phyloP scores from a whole-genome alignment of 495 filamentous ascomycete genomes.

The Acidiella bohemica region DNA sequence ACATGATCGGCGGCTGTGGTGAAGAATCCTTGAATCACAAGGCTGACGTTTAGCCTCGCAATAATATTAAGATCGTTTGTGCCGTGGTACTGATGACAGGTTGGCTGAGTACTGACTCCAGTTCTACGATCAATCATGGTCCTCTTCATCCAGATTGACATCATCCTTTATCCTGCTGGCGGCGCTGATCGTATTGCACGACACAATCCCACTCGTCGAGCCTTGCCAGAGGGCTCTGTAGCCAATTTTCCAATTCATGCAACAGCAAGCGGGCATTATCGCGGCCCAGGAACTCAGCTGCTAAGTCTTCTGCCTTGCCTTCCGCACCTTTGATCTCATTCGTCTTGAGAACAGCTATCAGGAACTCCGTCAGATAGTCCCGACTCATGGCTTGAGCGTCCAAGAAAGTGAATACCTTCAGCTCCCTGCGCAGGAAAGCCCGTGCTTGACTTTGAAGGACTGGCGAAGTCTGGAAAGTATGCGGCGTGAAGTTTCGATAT shows the following conservation, averaged over 20 bases:
- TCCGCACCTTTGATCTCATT: constrained; percentile 77
- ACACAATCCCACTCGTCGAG: constrained; percentile 68
- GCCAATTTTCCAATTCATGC: constrained; percentile 69
- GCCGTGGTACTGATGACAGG: too few relatives aligned
- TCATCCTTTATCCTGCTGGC: too few relatives aligned
- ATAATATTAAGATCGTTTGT: too few relatives aligned
- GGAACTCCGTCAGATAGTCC: constrained; percentile 81
- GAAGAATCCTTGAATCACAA: too few relatives aligned
- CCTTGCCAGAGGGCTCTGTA: constrained; percentile 59
- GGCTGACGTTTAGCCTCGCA: too few relatives aligned
- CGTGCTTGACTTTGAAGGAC: constrained; percentile 69
- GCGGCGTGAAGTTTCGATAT: constrained; percentile 62
- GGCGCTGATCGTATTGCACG: constrained; percentile 73
- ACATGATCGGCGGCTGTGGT: background rate
- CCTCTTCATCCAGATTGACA: too few relatives aligned
- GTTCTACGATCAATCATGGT: too few relatives aligned
- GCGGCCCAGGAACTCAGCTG: constrained; percentile 73
- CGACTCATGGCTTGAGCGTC: constrained; percentile 29
- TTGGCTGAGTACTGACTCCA: too few relatives aligned
- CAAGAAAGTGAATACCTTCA: constrained; percentile 76
- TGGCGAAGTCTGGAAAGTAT: constrained; percentile 47
- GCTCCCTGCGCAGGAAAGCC: constrained; percentile 75
- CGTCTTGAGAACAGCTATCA: constrained; percentile 75
- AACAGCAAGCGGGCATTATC: constrained; percentile 67
- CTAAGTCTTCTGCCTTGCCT: constrained; percentile 75